These are phyloP conservation scores for Lichtheimia corymbifera DNA, from an alignment of 371 early-diverging fungal genomes.

Conservation along the genomic window DNA sequence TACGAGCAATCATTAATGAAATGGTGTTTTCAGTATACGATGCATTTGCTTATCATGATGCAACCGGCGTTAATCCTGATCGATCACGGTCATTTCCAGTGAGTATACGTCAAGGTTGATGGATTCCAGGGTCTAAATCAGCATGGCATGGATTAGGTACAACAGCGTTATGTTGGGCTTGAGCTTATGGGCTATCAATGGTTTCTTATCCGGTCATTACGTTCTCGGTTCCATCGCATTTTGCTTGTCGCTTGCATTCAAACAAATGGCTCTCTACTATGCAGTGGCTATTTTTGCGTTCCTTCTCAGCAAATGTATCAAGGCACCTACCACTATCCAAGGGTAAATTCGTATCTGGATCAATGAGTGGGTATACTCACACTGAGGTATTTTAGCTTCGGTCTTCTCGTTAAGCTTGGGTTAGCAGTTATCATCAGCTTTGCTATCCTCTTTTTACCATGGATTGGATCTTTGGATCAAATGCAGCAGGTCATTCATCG, in stretches of 20 bases:
- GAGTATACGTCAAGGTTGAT: conserved; percentile 15
- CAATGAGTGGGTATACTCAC: background rate
- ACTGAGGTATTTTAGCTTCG: conserved; percentile 21
- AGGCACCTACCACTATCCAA: conserved; percentile 23
- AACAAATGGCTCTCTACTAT: conserved; percentile 96
- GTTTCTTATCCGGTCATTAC: conserved; percentile 61
- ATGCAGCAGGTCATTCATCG: conserved; percentile 80
- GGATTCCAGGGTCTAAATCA: background rate
- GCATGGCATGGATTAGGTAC: conserved; percentile 53
- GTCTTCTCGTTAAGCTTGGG: conserved; percentile 76
- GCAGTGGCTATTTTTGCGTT: conserved; percentile 88
- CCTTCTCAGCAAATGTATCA: conserved; percentile 77
- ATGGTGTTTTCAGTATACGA: conserved; percentile 35
- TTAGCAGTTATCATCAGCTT: conserved; percentile 73
- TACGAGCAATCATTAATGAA: background rate
- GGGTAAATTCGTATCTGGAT: conserved; percentile 11
- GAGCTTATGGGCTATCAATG: conserved; percentile 72
- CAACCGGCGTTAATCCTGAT: conserved; percentile 88
- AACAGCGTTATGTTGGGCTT: conserved; percentile 95
- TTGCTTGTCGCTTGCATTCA: conserved; percentile 82
- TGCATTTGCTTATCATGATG: conserved; percentile 65
- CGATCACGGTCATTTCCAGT: conserved; percentile 97
- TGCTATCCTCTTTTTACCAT: conserved; percentile 68
- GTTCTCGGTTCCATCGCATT: conserved; percentile 78
- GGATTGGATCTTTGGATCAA: conserved; percentile 62